Conservation (phyloP, 805 yeast genomes). For the Hanseniaspora jakobsenii region DNA sequence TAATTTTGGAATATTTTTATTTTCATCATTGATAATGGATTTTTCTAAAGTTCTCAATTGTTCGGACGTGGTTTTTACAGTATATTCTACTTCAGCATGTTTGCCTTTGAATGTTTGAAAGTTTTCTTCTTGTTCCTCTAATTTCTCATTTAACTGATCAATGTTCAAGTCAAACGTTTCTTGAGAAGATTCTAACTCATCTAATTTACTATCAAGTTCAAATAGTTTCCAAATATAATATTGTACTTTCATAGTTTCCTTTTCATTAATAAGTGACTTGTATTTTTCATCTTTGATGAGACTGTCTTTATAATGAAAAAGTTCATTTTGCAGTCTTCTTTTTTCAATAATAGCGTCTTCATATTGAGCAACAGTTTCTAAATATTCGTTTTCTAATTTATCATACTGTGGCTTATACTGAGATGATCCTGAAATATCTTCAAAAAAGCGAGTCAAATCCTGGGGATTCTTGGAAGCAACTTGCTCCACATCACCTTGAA, state of each 20-base stretch:
- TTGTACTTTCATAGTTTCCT: slow-evolving; percentile 34
- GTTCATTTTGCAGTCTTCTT: slow-evolving; percentile 58
- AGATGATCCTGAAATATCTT: slow-evolving; percentile 70
- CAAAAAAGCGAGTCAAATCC: slow-evolving; percentile 64
- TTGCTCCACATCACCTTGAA: slow-evolving; percentile 93
- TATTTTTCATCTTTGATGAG: slow-evolving; percentile 57
- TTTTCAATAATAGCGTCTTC: slow-evolving; percentile 54
- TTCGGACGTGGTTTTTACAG: background rate
- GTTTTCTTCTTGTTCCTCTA: background rate
- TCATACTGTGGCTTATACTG: slow-evolving; percentile 62
- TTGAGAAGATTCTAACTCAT: slow-evolving; percentile 21
- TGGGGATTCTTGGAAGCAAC: slow-evolving; percentile 76
- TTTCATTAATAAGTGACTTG: slow-evolving; percentile 42
- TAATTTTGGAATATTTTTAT: background rate
- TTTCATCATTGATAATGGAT: background rate
- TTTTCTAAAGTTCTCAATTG: slow-evolving; percentile 1
- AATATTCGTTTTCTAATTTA: slow-evolving; percentile 47
- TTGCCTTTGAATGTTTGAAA: background rate
- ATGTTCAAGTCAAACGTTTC: slow-evolving; percentile 13
- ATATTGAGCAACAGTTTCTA: slow-evolving; percentile 51
- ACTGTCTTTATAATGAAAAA: slow-evolving; percentile 67
- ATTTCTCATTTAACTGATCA: slow-evolving; percentile 1
- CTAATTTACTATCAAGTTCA: slow-evolving; percentile 39
- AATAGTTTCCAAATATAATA: slow-evolving; percentile 53
- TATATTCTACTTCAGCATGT: slow-evolving; percentile 2